These are phyloP conservation scores for Gentiana macrophylla DNA, from an alignment of 257 asterid genomes.

Conservation along the genomic window DNA sequence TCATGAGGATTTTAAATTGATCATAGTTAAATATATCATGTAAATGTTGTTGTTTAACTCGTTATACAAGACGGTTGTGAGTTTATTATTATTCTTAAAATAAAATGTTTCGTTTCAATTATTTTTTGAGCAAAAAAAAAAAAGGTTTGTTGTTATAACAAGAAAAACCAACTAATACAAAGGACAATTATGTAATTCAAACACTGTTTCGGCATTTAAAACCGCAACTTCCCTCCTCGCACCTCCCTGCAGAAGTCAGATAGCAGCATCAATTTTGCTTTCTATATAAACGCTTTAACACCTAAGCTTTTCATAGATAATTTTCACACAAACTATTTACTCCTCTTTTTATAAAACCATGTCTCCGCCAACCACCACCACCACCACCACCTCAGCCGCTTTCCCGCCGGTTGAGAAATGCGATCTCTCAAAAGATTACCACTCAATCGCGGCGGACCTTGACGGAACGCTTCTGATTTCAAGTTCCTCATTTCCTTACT, in stretches of 20 bases:
- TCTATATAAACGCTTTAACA: background rate
- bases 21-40: too few species aligned
- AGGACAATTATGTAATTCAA: too few species aligned
- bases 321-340: background rate
- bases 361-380: slow-evolving; percentile 24
- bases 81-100: too few species aligned
- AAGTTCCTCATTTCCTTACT: slow-evolving; percentile 93
- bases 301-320: slow-evolving; percentile 3
- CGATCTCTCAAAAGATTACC: slow-evolving; percentile 32
- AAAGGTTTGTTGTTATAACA: too few species aligned
- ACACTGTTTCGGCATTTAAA: slow-evolving; percentile 33
- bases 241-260: background rate
- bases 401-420: slow-evolving; percentile 78
- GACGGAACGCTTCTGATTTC: slow-evolving; percentile 89
- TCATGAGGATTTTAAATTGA: too few species aligned
- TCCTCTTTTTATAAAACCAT: slow-evolving; percentile 1
- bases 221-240: slow-evolving; percentile 40
- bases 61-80: too few species aligned
- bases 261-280: background rate
- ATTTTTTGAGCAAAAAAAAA: too few species aligned
- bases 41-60: too few species aligned
- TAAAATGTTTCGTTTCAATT: too few species aligned
- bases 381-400: slow-evolving; percentile 17
- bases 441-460: slow-evolving; percentile 86
- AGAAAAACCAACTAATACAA: too few species aligned